These are phyloP conservation scores for Pseudogymnoascus sp. DNA, from an alignment of 2,329 filamentous ascomycete species.

Conservation along the genomic window DNA sequence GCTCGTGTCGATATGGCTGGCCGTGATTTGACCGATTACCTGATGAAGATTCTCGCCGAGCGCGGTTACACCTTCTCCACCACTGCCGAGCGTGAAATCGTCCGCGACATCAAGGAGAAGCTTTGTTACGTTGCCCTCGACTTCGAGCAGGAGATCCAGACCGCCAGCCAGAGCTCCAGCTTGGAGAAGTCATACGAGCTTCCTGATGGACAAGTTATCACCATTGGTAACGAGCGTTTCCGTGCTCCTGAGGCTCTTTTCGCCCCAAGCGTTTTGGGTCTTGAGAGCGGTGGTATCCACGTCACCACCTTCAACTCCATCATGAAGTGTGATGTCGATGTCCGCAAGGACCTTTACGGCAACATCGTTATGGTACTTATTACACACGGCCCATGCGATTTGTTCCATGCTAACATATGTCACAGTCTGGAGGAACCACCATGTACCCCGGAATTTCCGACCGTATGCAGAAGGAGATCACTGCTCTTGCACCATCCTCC, in stretches of 20 bases:
- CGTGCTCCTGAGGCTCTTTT: constrained; percentile 98
- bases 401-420: constrained; percentile 14
- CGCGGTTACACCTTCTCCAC: constrained; percentile 99
- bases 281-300: constrained; percentile 98
- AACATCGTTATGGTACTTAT: constrained; percentile 98
- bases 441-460: constrained; percentile 99
- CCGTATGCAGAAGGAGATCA: constrained; percentile 99
- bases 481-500: constrained; percentile 94
- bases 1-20: constrained; percentile 99
- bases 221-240: constrained; percentile 99
- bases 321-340: constrained; percentile 99
- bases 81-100: constrained; percentile 99
- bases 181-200: constrained; percentile 99
- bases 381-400: constrained; percentile 5
- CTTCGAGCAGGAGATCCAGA: constrained; percentile 99
- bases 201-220: constrained; percentile 98
- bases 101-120: constrained; percentile 99
- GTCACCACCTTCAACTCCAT: constrained; percentile 99
- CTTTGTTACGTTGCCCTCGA: constrained; percentile 99
- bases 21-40: constrained; percentile 99
- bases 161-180: constrained; percentile 94
- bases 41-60: constrained; percentile 99
- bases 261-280: constrained; percentile 96
- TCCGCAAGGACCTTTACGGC: constrained; percentile 99
- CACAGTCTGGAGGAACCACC: constrained; percentile 97